A percentile compares a stretch with the other conserved stretches of the same genome.
phyloP scores from a whole-genome alignment of 2,329 filamentous ascomycete genomes.

The Xylariaceae sp. region DNA sequence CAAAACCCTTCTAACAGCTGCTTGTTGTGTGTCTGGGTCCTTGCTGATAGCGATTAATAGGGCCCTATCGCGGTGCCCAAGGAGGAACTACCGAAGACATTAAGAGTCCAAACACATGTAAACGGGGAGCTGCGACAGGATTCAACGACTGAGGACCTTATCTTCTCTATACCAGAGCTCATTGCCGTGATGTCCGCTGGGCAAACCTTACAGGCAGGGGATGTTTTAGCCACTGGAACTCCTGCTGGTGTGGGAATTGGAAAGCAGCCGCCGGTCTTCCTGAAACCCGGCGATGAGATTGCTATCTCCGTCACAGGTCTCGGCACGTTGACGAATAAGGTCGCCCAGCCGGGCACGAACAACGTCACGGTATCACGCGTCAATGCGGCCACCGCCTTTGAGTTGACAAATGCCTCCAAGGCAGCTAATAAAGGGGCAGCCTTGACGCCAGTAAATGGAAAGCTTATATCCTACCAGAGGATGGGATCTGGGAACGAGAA shows the following conservation, averaged over 20 bases:
- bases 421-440: not conserved
- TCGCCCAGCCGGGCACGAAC: constrained; percentile 5
- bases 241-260: constrained; percentile 26
- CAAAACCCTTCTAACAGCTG: no score
- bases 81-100: constrained; percentile 14
- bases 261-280: constrained; percentile 19
- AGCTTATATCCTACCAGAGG: constrained; percentile 7
- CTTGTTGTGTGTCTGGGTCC: not conserved
- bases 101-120: constrained; percentile 21
- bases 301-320: constrained; percentile 24
- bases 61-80: constrained; percentile 26
- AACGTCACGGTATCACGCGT: not conserved
- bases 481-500: constrained; percentile 8
- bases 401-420: constrained; percentile 8
- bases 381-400: constrained; percentile 7
- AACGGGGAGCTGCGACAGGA: constrained; percentile 21
- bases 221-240: constrained; percentile 22
- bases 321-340: constrained; percentile 15
- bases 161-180: constrained; percentile 23
- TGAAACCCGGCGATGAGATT: constrained; percentile 22
- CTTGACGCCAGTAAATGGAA: constrained; percentile 13
- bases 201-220: constrained; percentile 22
- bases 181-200: constrained; percentile 16
- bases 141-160: constrained; percentile 20
- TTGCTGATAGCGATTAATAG: constrained; percentile 3